Evolutionary conservation across 345 rosid species (phyloP).

Genomic region (Citrus sinensis): DVS_A1.0 CM039165.1:34996501-34997000

Average conservation of each 20-base stretch:
- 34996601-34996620: too few species aligned
- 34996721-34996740: too few species aligned
- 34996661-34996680: too few species aligned
- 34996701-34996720: too few species aligned
- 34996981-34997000: conserved; percentile 48
- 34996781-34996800: background rate
- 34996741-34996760: background rate
- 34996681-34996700: too few species aligned
- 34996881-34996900: conserved; percentile 18
- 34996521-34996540: fast-evolving
- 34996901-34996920: background rate
- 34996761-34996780: background rate
- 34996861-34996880: background rate
- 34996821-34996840: conserved; percentile 29
- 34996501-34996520: fast-evolving
- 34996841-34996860: conserved; percentile 14
- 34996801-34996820: conserved; percentile 26
- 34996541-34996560: fast-evolving
- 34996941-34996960: conserved; percentile 21
- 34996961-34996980: background rate
- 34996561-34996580: too few species aligned
- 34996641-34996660: too few species aligned
- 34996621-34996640: too few species aligned
- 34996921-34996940: conserved; percentile 15
- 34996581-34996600: too few species aligned